Evolutionary conservation across 225 moss, liverwort and hornwort genomes (phyloP), one percentile per base, ranked within the genome.

Genomic region (Neckera pumila): DNA sequence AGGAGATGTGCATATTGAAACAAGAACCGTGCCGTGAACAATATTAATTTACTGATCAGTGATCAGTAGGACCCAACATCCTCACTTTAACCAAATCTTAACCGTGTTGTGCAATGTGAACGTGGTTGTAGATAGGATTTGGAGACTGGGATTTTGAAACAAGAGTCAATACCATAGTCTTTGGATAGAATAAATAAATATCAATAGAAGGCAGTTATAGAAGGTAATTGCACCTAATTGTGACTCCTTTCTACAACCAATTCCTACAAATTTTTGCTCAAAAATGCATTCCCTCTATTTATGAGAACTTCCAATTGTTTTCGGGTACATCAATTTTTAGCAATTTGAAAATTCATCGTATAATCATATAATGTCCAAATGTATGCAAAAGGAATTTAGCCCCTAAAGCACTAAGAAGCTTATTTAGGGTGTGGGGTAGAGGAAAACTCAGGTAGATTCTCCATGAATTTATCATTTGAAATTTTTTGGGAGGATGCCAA

Each of bases 251-350:
- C 26, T 27, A 42, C 15, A 26, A 26, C 1, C 0, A 0, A 71
- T 42, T 42, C 42, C 28, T 28, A 28, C 6, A 43, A 73, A 28
- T 10, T 45, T 2, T 72, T 43, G 9, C 6, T 16, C 17, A 0
- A 28, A 13, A 43, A 72, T 28, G 43, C 28, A 72, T 10, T 72
- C 14, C 4, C 2, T 28, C 72, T 72, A 43, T 1, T 43, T 3
- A 17, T 0, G 0, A 73, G 17, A 73, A 2, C 6, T 45, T 45
- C 6, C 0, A 43, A 0, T 72, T 43, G 6, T 26, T 27, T 71
- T 27, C 0, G 6, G 2, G 1, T 43, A 16, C 0, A 17, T 9
- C 0, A 43, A 43, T 28, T 73, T 45, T 47, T 1, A 74, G 0
- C 30, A 45, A 43, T 43, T 43, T 27, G 10, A 17, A 71, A 72